A percentile compares a stretch with the other conserved stretches of the same genome.
These are phyloP conservation scores for Fraxinus ornus DNA, from an alignment of 305 asterid species.

Conservation along the genomic window DNA sequence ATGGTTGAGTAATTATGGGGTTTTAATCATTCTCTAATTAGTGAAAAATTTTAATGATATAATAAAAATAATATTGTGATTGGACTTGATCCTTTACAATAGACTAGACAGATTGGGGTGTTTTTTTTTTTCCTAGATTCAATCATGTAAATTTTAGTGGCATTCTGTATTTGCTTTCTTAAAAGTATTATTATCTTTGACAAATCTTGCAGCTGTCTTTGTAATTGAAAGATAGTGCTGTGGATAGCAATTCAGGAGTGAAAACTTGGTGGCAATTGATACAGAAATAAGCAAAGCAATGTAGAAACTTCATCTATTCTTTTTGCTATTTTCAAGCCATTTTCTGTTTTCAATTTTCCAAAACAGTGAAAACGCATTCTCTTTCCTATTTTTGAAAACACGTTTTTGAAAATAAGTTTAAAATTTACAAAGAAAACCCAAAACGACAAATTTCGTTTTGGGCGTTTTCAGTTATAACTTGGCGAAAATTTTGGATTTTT, in stretches of 20 bases:
- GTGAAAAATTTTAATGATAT: slow-evolving; percentile 23
- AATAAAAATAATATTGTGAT: background rate
- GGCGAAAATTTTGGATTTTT: too few relatives aligned
- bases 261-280: background rate
- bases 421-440: too few relatives aligned
- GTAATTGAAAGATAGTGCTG: background rate
- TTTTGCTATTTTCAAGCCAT: too few relatives aligned
- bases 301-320: background rate
- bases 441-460: too few relatives aligned
- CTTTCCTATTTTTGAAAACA: too few relatives aligned
- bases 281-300: background rate
- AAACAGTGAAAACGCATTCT: too few relatives aligned
- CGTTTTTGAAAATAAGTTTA: too few relatives aligned
- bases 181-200: background rate
- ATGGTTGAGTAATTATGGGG: slow-evolving; percentile 4
- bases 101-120: background rate
- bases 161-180: slow-evolving; percentile 21
- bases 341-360: too few relatives aligned
- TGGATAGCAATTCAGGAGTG: background rate
- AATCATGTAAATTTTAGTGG: slow-evolving; percentile 19
- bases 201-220: background rate
- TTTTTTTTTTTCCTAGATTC: slow-evolving; percentile 15
- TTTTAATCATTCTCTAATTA: slow-evolving; percentile 20
- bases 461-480: too few relatives aligned
- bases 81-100: background rate